Base-by-base conservation (phyloP, 371 early-diverging fungal species). In the Mucor mucedo region DNA sequence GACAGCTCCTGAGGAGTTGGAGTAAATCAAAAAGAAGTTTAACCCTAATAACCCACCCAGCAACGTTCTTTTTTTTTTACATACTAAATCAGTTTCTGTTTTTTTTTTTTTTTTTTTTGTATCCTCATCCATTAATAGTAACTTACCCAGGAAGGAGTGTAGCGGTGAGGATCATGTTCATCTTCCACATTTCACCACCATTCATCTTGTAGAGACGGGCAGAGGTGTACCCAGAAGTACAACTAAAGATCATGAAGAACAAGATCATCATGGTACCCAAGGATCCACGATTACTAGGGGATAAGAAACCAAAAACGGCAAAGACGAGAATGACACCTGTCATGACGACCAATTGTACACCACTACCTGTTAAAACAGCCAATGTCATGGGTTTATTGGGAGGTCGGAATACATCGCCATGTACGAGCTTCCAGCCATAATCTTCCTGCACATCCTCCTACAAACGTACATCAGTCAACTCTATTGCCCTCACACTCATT, bases 291-390 rank as follows among this genome's bases (percentile, higher is more conserved):
- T 89, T 92, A 0, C 96, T 94, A 1, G 98, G 98, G 5, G 96
- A 95, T 52, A 98, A 77, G 84, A 98, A 97, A 6, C 98, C 98
- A 45, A 98, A 87, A n/a, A 93, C 89, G 28, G 98, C 97, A 86
- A 98, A 95, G 0, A 89, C 89, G 84, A 83, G 76, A 0, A 92
- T 93, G 28, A 91, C 79, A n/a, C 86, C 80, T 10, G 89, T 80
- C 97, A 98, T 97, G 70, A 85, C 87, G 57, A 95, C 85, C 55
- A 97, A 75, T 71, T 98, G 98, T 10, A 89, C 84, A 66, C 98
- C 98, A 65, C 86, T 95, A 48, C 98, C 98, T 41, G 93, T 77
- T 60, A 96, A 79, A 9, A 97, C 94, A 4, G 95, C 87, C 50
- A 98, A 74, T 42, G 94, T 74, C 87, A 93, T 90, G 55, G 85